Base-by-base conservation (phyloP, 805 yeast species). In the Saturnispora serradocipensis region DNA sequence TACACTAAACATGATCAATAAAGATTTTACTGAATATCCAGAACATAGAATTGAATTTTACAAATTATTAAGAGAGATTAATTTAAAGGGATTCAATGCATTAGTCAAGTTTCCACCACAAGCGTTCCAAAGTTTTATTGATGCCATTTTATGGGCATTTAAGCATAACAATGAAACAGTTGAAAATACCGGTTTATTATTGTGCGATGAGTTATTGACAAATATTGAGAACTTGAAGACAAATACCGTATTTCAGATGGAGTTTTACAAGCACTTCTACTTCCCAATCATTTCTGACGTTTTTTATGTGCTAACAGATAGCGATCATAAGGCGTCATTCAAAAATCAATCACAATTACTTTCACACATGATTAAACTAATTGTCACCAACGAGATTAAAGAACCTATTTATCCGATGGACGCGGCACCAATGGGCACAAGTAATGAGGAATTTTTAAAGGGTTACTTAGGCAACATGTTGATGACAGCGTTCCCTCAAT, bases 241-340 rank as follows among this genome's bases (percentile, higher is more conserved):
- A 56, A 75, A 78, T 28, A 24, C 27, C 25, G 24, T 83, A 46
- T 87, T 91, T 62, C 82, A 95, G 4, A 79, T 82, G 60, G 90
- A 87, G 24, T 93, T 93, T 65, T 93, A 87, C 73, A 82, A 84
- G 65, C 88, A 83, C 64, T 93, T 85, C 66, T 90, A 86, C 67
- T 86, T 88, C 75, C 84, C 88, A 48, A 88, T 93, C 53, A 77
- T 93, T 55, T 82, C 93, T 53, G 99, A 93, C 67, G 86, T 95
- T 1, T 93, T 93, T 66, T 86, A 79, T 61, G 98, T 93, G 32
- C 76, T 93, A 52, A 93, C 99, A 3, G 98, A 93, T 67, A 84
- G 97, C 8, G 99, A 93, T 68, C 99, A 93, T 69, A 91, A 93
- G 71, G 88, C 98, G 27, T 98, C 98, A 1, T 93, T 93, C 73